Base-by-base conservation (phyloP, 225 moss, liverwort and hornwort genomes). In the Physcomitrellopsis africana region DNA sequence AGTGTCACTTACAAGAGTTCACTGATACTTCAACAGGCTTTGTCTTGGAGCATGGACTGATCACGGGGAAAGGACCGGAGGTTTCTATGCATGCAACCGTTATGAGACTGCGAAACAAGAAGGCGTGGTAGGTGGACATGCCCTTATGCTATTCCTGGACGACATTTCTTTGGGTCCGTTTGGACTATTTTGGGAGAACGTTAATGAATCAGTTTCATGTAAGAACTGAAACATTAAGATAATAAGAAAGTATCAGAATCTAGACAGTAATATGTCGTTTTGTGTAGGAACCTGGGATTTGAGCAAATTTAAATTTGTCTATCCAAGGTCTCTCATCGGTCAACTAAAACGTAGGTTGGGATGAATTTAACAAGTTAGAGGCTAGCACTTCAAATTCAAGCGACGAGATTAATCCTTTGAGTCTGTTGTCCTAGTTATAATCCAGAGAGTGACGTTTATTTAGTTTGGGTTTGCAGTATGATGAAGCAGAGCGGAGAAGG, bases 91-190 rank as follows among this genome's bases (percentile, higher is more conserved):
- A 16, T 97, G 97, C 85, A 97, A 97, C 77, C 94, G 97, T 76
- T 97, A 97, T 64, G 97, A 97, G 79, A 94, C 92, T 73, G 97
- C 97, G 7, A 97, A 97, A 79, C 97, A 97, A 81, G 97, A 97
- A 86, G 90, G 90, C 81, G 90, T 88, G 90, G 90, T 90, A 81
- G 43, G 83, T 80, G 63, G 48, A 68, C 46, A 54, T 77, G 10
- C n/a, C 57, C 70, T 77, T 55, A 17, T 61, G 42, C 23, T 69
- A 45, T 27, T 8, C 62, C 18, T 63, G 44, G 61, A 60, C 49
- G 41, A 48, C 10, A 42, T 72, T 69, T 63, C 19, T 63, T 68
- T 55, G 51, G 37, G 71, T 67, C 12, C 16, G 24, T 54, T 59
- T 76, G 46, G 64, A 73, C 29, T 60, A 41, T 54, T 41, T 60